Conservation (phyloP, 805 yeast genomes). For the Candida namnaoensis region DNA sequence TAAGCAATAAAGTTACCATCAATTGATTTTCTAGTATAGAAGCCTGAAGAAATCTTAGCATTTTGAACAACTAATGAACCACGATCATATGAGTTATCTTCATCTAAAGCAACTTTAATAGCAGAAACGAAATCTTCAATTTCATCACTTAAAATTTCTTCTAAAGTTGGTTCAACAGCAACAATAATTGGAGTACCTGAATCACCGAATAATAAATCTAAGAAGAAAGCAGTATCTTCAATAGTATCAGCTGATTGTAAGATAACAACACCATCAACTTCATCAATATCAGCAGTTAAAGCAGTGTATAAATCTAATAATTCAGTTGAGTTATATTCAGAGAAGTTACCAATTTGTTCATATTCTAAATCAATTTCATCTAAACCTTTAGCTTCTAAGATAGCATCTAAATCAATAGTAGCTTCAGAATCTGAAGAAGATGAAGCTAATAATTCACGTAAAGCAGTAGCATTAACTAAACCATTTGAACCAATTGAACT, state of each 20-base stretch:
- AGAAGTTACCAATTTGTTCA: constrained; percentile 35
- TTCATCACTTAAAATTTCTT: constrained; percentile 43
- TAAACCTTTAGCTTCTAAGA: constrained; percentile 32
- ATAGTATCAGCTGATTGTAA: constrained; percentile 41
- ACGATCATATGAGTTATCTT: constrained; percentile 30
- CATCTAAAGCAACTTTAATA: constrained; percentile 33
- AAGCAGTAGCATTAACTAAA: background rate
- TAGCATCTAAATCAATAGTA: constrained; percentile 20
- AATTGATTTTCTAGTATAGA: constrained; percentile 39
- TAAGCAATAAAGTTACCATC: constrained; percentile 39
- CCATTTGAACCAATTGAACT: background rate
- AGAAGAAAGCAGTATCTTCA: constrained; percentile 43
- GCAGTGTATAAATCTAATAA: constrained; percentile 25
- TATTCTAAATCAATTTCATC: constrained; percentile 26
- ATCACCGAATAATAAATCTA: constrained; percentile 29
- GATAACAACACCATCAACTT: constrained; percentile 36
- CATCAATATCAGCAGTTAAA: constrained; percentile 22
- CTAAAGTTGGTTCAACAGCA: constrained; percentile 44
- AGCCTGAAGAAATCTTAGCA: constrained; percentile 35
- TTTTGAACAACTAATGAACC: constrained; percentile 41
- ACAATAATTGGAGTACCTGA: constrained; percentile 33
- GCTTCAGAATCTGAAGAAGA: background rate
- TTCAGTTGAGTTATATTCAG: constrained; percentile 29
- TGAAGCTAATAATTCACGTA: background rate
- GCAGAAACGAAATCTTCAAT: constrained; percentile 44